Evolutionary conservation across 441 rosid genomes (phyloP).

Genomic region (Brassica balearica): DNA sequence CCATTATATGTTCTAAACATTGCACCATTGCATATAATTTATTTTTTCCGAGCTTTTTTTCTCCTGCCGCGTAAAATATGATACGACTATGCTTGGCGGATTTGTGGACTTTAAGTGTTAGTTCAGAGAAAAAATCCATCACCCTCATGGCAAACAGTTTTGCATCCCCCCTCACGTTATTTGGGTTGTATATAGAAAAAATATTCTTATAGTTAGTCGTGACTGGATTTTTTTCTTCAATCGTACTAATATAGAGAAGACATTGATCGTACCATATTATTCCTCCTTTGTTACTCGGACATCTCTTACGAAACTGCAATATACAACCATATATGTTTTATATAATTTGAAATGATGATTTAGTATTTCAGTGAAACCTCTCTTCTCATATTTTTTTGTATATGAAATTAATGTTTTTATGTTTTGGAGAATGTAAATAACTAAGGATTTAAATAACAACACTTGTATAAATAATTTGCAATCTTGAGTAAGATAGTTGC

Average conservation of each 20-base stretch:
- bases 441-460: not conserved
- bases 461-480: not conserved
- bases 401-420: not conserved
- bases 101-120: not conserved
- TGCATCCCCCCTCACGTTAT: not conserved
- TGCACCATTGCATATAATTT: constrained; percentile 6
- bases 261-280: constrained; percentile 2
- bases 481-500: not conserved
- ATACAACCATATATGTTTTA: constrained; percentile 1
- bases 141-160: not conserved
- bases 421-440: not conserved
- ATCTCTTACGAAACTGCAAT: constrained; percentile 9
- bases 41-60: not conserved
- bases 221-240: not conserved
- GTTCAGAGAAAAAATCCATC: not conserved
- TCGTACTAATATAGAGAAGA: not conserved
- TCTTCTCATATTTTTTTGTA: not conserved
- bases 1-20: not conserved
- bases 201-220: not conserved
- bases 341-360: not conserved
- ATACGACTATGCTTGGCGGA: not conserved
- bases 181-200: constrained; percentile 1
- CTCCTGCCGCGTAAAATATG: not conserved
- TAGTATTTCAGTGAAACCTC: not conserved
- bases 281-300: constrained; percentile 7